Evolutionary conservation across 202 grass and related monocot species (phyloP).

Genomic region (Panicum virgatum): DNA sequence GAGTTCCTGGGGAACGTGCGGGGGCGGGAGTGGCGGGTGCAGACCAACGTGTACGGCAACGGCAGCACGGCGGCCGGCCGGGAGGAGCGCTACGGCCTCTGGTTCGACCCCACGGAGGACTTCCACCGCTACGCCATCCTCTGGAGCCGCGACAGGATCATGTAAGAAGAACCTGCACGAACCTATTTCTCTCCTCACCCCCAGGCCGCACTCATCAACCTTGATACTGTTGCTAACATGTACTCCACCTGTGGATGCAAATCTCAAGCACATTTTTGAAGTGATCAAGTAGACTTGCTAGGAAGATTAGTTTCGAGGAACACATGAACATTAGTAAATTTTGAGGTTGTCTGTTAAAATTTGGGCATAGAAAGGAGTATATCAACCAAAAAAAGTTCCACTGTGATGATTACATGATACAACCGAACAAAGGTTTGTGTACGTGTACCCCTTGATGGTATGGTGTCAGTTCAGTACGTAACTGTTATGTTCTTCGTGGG

Average conservation of each 20-base stretch:
- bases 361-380: not conserved
- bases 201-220: not conserved
- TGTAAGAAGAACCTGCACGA: constrained; percentile 37
- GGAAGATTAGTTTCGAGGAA: not conserved
- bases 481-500: not conserved
- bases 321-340: not conserved
- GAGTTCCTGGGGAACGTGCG: constrained; percentile 88
- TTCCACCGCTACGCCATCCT: constrained; percentile 85
- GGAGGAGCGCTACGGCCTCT: constrained; percentile 86
- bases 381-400: not conserved
- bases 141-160: constrained; percentile 62
- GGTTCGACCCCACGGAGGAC: constrained; percentile 74
- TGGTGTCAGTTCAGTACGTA: not conserved
- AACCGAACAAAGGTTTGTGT: not conserved
- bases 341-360: not conserved
- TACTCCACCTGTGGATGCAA: not conserved
- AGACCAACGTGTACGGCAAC: constrained; percentile 93
- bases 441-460: not conserved
- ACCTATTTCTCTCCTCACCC: not conserved
- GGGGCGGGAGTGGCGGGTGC: constrained; percentile 79
- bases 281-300: no score
- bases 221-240: not conserved
- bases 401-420: not conserved
- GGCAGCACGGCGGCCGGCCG: constrained; percentile 74
- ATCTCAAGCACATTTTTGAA: not conserved